Evolutionary conservation across 208 protist genomes (phyloP).

Genomic region (Acanthamoeba pearcei): DNA sequence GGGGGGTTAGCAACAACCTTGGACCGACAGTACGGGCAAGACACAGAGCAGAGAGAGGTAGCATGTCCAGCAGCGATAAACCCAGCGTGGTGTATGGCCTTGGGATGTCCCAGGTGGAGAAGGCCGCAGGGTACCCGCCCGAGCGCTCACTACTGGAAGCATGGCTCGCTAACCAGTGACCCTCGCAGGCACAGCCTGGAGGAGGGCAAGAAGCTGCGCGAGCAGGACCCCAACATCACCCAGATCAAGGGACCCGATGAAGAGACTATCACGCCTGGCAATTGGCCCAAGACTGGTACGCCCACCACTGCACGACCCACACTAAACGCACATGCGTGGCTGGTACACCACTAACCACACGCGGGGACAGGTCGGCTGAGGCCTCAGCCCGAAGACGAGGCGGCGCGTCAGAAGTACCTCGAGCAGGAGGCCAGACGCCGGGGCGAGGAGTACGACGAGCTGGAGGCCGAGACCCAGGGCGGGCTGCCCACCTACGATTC

Average conservation of each 20-base stretch:
- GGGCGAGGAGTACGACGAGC: neutral
- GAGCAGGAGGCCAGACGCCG: neutral
- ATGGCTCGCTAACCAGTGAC: too few species aligned
- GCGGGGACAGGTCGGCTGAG: neutral
- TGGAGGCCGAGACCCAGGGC: slow-evolving; percentile 7
- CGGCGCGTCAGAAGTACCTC: neutral
- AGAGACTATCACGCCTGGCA: neutral
- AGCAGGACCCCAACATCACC: neutral
- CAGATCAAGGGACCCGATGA: neutral
- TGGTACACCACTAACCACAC: too few species aligned
- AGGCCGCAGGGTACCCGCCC: too few species aligned
- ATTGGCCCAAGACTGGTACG: neutral
- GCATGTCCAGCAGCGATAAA: too few species aligned
- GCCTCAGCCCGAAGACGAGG: neutral
- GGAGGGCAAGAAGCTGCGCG: neutral
- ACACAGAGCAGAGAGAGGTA: too few species aligned
- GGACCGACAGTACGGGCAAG: too few species aligned
- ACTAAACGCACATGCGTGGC: neutral
- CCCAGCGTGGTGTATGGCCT: too few species aligned
- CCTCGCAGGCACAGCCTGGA: neutral
- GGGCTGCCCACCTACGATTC: neutral
- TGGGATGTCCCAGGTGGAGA: too few species aligned
- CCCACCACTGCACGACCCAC: too few species aligned
- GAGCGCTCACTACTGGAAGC: too few species aligned
- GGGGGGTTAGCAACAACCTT: too few species aligned